Conservation (phyloP, 768 basidiomycete genomes). For the Termitomyces sp. region DNA sequence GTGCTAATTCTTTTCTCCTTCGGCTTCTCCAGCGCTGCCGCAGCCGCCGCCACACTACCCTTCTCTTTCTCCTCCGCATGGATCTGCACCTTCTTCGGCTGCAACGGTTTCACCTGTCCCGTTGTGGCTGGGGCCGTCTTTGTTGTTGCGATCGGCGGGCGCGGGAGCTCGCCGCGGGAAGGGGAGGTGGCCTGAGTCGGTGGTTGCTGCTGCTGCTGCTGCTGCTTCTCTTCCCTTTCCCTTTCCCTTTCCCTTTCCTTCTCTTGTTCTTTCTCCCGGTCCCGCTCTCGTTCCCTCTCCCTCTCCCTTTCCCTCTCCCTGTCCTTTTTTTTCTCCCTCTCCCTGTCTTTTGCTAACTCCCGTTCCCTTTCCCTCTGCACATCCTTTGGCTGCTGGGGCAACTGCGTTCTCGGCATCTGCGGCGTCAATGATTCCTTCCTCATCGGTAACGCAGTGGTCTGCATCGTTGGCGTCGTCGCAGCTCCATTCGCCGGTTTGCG, state of each 20-base stretch:
- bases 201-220: conserved; percentile 18
- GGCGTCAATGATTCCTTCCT: conserved; percentile 46
- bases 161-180: conserved; percentile 19
- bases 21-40: conserved; percentile 69
- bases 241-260: conserved; percentile 19
- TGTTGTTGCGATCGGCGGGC: conserved; percentile 37
- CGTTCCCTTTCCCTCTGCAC: conserved; percentile 34
- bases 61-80: conserved; percentile 47
- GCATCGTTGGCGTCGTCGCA: conserved; percentile 22
- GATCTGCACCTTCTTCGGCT: conserved; percentile 74
- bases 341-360: conserved; percentile 8
- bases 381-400: conserved; percentile 20
- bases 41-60: conserved; percentile 53
- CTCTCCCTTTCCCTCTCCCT: conserved; percentile 26
- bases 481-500: conserved; percentile 58
- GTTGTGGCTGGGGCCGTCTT: conserved; percentile 44
- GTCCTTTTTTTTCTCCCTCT: conserved; percentile 21
- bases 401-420: conserved; percentile 5
- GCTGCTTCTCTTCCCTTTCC: conserved; percentile 28
- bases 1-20: conserved; percentile 91
- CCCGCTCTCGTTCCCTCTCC: conserved; percentile 5
- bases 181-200: conserved; percentile 7
- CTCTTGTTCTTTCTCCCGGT: conserved; percentile 21
- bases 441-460: conserved; percentile 28
- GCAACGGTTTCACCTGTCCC: conserved; percentile 68